These are phyloP conservation scores for Aspergillus ustus DNA, from an alignment of 2,329 filamentous ascomycete species.

Conservation along the genomic window DNA sequence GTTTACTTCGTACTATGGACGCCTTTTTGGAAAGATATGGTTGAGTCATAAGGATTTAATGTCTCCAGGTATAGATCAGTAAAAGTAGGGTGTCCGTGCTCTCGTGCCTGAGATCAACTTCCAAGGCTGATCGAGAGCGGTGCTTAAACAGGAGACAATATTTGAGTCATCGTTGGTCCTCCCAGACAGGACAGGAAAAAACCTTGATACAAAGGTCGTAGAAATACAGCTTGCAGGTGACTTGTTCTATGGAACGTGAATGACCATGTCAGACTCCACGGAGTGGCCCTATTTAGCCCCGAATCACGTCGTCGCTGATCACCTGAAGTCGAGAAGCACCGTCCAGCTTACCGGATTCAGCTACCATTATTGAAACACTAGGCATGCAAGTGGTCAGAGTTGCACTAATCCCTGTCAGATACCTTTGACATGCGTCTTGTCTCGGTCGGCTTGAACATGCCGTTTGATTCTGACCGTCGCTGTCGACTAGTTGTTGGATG, in stretches of 20 bases:
- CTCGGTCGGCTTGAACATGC: background rate
- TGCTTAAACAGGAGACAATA: background rate
- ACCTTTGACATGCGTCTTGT: background rate
- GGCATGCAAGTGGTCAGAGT: conserved; percentile 8
- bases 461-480: background rate
- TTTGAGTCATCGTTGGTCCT: background rate
- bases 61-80: background rate
- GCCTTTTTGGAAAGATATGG: too few species aligned
- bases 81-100: background rate
- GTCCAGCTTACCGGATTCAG: background rate
- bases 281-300: background rate
- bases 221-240: background rate
- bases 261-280: conserved; percentile 12
- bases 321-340: conserved; percentile 2
- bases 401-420: conserved; percentile 11
- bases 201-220: background rate
- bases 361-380: conserved; percentile 2
- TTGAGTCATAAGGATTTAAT: background rate
- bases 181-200: background rate
- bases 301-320: conserved; percentile 9
- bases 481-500: conserved; percentile 5
- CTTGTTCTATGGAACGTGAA: background rate
- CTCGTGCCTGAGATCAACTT: background rate
- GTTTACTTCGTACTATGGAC: too few species aligned
- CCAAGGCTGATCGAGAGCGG: too few species aligned